Evolutionary conservation across 768 basidiomycete species (phyloP).

Genomic region (Punctularia strigosozonata): DNA sequence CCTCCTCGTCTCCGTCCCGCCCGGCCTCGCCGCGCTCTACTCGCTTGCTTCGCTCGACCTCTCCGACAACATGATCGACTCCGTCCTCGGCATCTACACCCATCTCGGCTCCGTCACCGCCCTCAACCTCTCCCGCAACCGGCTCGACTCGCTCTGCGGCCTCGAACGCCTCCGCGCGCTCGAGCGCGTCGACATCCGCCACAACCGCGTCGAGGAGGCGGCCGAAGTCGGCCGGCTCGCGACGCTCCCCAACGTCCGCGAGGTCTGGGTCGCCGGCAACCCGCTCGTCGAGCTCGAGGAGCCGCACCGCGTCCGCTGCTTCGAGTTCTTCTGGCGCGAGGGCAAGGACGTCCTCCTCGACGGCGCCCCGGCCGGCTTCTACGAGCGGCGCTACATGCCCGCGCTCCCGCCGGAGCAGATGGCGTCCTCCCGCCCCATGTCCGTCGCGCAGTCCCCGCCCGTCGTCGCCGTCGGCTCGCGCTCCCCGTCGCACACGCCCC

Average conservation of each 20-base stretch:
- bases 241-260: slow-evolving; percentile 62
- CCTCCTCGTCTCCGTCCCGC: slow-evolving; percentile 78
- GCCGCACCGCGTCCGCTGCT: slow-evolving; percentile 66
- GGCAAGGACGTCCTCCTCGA: slow-evolving; percentile 72
- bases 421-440: slow-evolving; percentile 33
- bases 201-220: slow-evolving; percentile 71
- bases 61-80: slow-evolving; percentile 96
- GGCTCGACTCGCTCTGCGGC: slow-evolving; percentile 91
- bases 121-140: slow-evolving; percentile 76
- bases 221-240: slow-evolving; percentile 80
- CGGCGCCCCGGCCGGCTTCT: slow-evolving; percentile 55
- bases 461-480: slow-evolving; percentile 41
- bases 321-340: slow-evolving; percentile 77
- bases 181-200: slow-evolving; percentile 74
- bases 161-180: slow-evolving; percentile 81
- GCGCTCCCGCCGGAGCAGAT: slow-evolving; percentile 38
- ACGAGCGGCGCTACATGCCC: slow-evolving; percentile 54
- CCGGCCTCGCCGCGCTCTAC: slow-evolving; percentile 60
- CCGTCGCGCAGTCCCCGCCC: slow-evolving; percentile 43
- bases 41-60: slow-evolving; percentile 87
- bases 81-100: slow-evolving; percentile 79
- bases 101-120: slow-evolving; percentile 66
- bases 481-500: background rate
- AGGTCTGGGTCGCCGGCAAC: slow-evolving; percentile 82
- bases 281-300: slow-evolving; percentile 62